Base-by-base conservation (phyloP, 805 yeast species). In the Yamadazyma paraphyllophila region DNA sequence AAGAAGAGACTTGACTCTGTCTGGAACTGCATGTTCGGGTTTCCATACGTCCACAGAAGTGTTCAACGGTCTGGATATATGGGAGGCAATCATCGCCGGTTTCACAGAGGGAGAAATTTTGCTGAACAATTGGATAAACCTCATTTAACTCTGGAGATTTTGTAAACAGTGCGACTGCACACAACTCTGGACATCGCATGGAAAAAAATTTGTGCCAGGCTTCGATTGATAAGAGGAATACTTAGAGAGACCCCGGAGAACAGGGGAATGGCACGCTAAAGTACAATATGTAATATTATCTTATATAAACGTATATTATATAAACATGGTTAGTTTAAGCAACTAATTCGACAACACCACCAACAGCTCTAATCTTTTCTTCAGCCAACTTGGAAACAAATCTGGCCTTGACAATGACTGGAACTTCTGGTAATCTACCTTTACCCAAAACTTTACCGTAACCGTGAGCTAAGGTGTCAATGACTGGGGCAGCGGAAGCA, bases 391-490 rank as follows among this genome's bases (percentile, higher is more conserved):
- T 86, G 67, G 97, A 90, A 67, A 94, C 99, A 74, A 85, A 94
- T 87, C 99, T 92, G 64, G 99, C 99, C 81, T 88, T 92, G 74
- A 94, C 98, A 66, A 94, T 90, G 74, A 94, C 95, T 73, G 99
- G 99, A 65, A 91, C 97, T 63, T 86, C 69, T 77, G 99, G 99
- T 69, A 94, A 81, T 76, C 87, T 83, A 77, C 99, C 99, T 83
- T 94, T 94, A 79, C 97, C 99, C 71, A 94, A 88, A 70, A 94
- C 97, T 83, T 94, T 94, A 80, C 97, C 98, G 96, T 87, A 94
- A 77, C 99, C 99, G 76, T 85, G 85, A 72, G 98, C 98, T 77
- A 94, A 84, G 67, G 98, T 92, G 82, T 94, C 99, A 70, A 94
- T 94, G 73, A 94, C 97, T 76, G 97, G 96, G 67, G 98, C 99